A percentile compares a stretch with the other conserved stretches of the same genome.
phyloP scores from a whole-genome alignment of 2,329 filamentous ascomycete species.

The Diaporthe sp. region DNA sequence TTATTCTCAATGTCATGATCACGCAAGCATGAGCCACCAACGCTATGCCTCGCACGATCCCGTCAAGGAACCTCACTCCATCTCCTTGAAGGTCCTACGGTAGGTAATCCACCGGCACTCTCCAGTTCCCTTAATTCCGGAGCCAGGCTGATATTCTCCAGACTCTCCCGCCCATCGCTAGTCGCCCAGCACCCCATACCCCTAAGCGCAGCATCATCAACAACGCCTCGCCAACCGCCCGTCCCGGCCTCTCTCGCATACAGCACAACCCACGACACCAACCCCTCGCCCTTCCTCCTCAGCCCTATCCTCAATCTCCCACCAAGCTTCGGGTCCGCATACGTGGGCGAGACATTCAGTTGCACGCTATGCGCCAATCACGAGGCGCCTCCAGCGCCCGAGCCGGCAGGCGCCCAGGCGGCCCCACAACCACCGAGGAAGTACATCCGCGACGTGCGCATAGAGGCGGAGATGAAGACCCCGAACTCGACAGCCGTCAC shows the following conservation, averaged over 20 bases:
- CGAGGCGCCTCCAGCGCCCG: constrained; percentile 63
- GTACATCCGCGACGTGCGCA: constrained; percentile 81
- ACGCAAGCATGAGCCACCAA: constrained; percentile 67
- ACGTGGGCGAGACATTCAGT: constrained; percentile 94
- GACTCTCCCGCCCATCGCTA: constrained; percentile 85
- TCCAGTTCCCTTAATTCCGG: constrained; percentile 23
- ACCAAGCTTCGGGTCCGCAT: constrained; percentile 91
- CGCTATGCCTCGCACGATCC: constrained; percentile 69
- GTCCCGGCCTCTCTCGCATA: constrained; percentile 82
- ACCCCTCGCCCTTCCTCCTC: constrained; percentile 70
- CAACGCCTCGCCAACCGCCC: constrained; percentile 60
- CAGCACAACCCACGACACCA: constrained; percentile 59
- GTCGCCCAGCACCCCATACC: constrained; percentile 78
- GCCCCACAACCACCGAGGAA: constrained; percentile 50
- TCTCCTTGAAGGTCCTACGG: constrained; percentile 84
- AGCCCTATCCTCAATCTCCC: constrained; percentile 84
- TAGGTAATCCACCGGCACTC: constrained; percentile 51
- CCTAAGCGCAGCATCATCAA: constrained; percentile 54
- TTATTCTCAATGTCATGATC: neutral
- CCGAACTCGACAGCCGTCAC: constrained; percentile 73
- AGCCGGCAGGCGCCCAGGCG: constrained; percentile 38
- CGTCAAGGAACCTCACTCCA: constrained; percentile 81
- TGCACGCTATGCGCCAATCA: constrained; percentile 98
- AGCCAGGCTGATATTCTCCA: constrained; percentile 53
- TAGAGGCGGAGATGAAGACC: constrained; percentile 96